Evolutionary conservation across 805 yeast genomes (phyloP).

Genomic region (Metschnikowia peoriensis): DNA sequence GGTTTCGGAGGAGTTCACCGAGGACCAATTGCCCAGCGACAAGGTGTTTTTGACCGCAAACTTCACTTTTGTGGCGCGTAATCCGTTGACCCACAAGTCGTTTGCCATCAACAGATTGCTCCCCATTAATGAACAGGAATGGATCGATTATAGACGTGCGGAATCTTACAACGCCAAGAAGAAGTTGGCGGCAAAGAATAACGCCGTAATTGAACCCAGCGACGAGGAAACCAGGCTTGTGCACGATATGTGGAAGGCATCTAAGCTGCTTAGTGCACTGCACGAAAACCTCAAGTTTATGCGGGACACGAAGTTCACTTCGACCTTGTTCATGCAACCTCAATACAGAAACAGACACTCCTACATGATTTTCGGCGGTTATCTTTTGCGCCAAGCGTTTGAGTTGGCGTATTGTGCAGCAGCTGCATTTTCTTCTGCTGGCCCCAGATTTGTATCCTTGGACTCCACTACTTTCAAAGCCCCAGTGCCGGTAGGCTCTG

Average conservation of each 20-base stretch:
- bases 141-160: conserved; percentile 83
- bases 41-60: conserved; percentile 83
- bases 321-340: conserved; percentile 92
- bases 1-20: conserved; percentile 52
- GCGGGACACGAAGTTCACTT: conserved; percentile 67
- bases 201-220: conserved; percentile 60
- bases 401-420: conserved; percentile 93
- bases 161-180: conserved; percentile 87
- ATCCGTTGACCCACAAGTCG: conserved; percentile 87
- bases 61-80: conserved; percentile 93
- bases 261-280: conserved; percentile 16
- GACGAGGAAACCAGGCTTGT: conserved; percentile 70
- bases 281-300: conserved; percentile 46
- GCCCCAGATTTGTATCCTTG: conserved; percentile 84
- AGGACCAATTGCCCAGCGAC: conserved; percentile 56
- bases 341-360: conserved; percentile 94
- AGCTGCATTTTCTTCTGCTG: conserved; percentile 80
- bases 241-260: conserved; percentile 68
- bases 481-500: conserved; percentile 96
- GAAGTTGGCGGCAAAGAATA: conserved; percentile 69
- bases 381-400: conserved; percentile 85
- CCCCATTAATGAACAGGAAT: conserved; percentile 72
- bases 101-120: conserved; percentile 80
- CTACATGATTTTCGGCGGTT: conserved; percentile 94
- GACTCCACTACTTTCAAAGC: conserved; percentile 90